Evolutionary conservation across 2,329 filamentous ascomycete genomes (phyloP).

Genomic region (Aspergillus awamori): DNA sequence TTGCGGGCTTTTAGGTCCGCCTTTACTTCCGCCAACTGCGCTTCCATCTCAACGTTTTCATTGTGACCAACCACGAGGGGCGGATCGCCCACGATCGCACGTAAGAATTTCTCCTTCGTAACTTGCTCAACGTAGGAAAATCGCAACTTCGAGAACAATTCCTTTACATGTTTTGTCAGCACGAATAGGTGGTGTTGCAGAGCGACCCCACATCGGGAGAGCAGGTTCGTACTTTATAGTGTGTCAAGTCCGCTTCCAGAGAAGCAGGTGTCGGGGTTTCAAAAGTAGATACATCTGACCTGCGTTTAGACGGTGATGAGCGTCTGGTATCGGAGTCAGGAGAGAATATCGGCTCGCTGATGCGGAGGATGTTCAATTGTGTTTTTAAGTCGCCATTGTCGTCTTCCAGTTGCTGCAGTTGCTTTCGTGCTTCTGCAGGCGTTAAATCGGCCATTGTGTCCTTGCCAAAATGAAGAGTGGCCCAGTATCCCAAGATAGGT

Average conservation of each 20-base stretch:
- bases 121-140: slow-evolving; percentile 99
- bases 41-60: slow-evolving; percentile 79
- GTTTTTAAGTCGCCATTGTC: slow-evolving; percentile 53
- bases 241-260: slow-evolving; percentile 78
- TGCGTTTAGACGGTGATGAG: slow-evolving; percentile 54
- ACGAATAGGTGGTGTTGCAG: neutral
- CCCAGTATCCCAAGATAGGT: neutral
- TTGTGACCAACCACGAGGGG: slow-evolving; percentile 79
- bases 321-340: slow-evolving; percentile 28
- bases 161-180: slow-evolving; percentile 45
- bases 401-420: slow-evolving; percentile 51
- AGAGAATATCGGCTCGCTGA: slow-evolving; percentile 72
- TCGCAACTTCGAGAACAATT: slow-evolving; percentile 92
- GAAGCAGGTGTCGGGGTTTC: slow-evolving; percentile 73
- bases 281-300: slow-evolving; percentile 72
- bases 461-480: neutral
- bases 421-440: slow-evolving; percentile 31
- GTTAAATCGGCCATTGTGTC: slow-evolving; percentile 24
- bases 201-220: neutral
- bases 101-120: slow-evolving; percentile 96
- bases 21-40: slow-evolving; percentile 70
- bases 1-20: slow-evolving; percentile 78
- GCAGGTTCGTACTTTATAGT: slow-evolving; percentile 69
- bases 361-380: slow-evolving; percentile 69
- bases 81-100: slow-evolving; percentile 86